phyloP scores from a whole-genome alignment of 305 asterid genomes.

The Rubia peregrina region DNA sequence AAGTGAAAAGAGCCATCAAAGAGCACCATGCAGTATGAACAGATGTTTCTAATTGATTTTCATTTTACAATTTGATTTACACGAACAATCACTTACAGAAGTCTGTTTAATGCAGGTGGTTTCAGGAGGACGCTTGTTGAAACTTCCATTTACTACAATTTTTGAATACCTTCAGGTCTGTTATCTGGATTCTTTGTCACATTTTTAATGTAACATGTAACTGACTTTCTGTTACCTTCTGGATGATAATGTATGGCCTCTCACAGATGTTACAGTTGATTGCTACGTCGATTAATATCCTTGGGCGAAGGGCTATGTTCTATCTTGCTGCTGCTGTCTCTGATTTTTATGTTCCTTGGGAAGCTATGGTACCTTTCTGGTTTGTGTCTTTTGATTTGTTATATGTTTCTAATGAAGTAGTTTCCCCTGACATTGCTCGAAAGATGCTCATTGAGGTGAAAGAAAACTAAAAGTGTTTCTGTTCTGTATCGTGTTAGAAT shows the following conservation, averaged over 20 bases:
- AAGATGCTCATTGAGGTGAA: not conserved
- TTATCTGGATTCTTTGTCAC: not conserved
- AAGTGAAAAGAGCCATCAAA: conserved; percentile 53
- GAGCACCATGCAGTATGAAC: conserved; percentile 46
- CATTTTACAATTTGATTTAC: not conserved
- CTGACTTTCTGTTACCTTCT: not conserved
- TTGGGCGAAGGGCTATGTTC: conserved; percentile 66
- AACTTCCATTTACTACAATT: conserved; percentile 83
- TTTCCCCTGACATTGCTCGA: not conserved
- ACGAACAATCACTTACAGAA: conserved; percentile 9
- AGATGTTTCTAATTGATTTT: conserved; percentile 1
- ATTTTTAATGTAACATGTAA: not conserved
- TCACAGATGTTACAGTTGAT: conserved; percentile 65
- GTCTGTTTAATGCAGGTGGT: conserved; percentile 50
- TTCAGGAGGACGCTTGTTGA: conserved; percentile 52
- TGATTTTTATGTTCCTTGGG: conserved; percentile 97
- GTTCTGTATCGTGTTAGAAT: not conserved
- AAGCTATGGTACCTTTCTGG: conserved; percentile 53
- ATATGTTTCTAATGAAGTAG: not conserved
- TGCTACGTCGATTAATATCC: conserved; percentile 50
- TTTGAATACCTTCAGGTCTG: conserved; percentile 87
- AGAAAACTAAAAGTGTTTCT: not conserved
- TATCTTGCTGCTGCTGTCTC: conserved; percentile 98
- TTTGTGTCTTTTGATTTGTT: not conserved
- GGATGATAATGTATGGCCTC: conserved; percentile 6